Evolutionary conservation across 2,329 filamentous ascomycete species (phyloP), one percentile per base, ranked within the genome.

Genomic region (Lasiodiplodia sp.): DNA sequence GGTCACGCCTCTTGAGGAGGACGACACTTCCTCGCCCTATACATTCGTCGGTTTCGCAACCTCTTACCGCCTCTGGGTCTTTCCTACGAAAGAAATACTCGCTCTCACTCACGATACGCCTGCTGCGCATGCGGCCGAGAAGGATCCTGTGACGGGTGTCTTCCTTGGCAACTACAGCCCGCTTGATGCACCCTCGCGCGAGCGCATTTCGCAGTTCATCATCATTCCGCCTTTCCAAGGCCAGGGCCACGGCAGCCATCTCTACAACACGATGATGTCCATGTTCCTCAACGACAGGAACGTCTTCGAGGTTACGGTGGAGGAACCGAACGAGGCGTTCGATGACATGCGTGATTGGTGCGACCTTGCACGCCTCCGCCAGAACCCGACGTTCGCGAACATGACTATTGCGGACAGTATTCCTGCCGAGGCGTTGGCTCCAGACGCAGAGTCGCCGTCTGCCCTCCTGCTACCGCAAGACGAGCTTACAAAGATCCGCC

Each of bases 151-250:
- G 11, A 65, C 67, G 18, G 31, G 31, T 2, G 34, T 52, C 28
- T 60, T 51, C 21, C 44, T 52, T 16, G 53, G 49, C 51, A 77
- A 76, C 1, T 72, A 78, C 23, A 67, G 78, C 83, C 90, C 71
- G 78, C 87, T 85, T 4, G 82, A 90, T 60, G 85, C 94, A 2
- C 91, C 92, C 14, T 91, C 91, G 73, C 89, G 95, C 49, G 89
- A 93, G 69, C 88, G 96, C 55, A 92, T 99, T 72, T 97, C 95
- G 0, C 96, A 99, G 78, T 98, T 98, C 79, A 77, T 99, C 70
- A 90, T 99, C 71, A 85, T 99, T 12, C 94, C 94, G 2, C 91
- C 93, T 6, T 97, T 93, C 79, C 94, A 97, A 77, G 86, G 88
- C 70, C 88, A 89, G 70, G 94, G 94, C 18, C 89, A 95, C 62